Evolutionary conservation across 2,329 filamentous ascomycete genomes (phyloP).

Genomic region (Cladosporium phlei): DNA sequence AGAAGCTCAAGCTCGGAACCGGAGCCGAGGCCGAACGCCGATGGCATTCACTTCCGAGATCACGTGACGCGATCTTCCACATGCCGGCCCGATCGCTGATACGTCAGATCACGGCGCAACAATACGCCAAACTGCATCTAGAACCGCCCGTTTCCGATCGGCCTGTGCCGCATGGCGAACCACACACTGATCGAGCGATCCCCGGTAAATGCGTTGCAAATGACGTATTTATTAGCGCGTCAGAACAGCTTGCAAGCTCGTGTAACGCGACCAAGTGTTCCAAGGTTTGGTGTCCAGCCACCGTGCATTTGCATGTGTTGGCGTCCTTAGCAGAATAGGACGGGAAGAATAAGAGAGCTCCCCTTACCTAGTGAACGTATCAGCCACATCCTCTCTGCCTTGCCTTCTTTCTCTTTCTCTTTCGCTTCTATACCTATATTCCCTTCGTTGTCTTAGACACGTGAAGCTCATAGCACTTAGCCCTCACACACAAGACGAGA

Average conservation of each 20-base stretch:
- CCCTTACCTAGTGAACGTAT: not conserved
- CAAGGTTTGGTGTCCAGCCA: constrained; percentile 4
- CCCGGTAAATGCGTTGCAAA: too few species aligned
- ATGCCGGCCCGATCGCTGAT: too few species aligned
- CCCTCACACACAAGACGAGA: not conserved
- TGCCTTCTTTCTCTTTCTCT: not conserved
- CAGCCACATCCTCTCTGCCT: constrained; percentile 6
- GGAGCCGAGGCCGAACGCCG: not conserved
- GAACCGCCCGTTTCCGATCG: too few species aligned
- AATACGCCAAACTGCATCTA: too few species aligned
- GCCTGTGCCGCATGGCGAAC: too few species aligned
- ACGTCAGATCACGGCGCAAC: too few species aligned
- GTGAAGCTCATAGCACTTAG: not conserved
- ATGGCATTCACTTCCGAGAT: too few species aligned
- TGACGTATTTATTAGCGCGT: too few species aligned
- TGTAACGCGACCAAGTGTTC: constrained; percentile 1
- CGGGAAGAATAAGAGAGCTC: not conserved
- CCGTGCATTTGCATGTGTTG: not conserved
- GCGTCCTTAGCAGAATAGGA: too few species aligned
- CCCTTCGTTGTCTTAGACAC: not conserved
- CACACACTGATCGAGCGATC: too few species aligned
- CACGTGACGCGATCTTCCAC: too few species aligned
- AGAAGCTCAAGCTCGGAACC: not conserved
- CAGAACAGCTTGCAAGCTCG: too few species aligned
- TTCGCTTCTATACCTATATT: not conserved